These are phyloP conservation scores for Cardiospermum halicacabum DNA, from an alignment of 345 rosid species.

Conservation along the genomic window DNA sequence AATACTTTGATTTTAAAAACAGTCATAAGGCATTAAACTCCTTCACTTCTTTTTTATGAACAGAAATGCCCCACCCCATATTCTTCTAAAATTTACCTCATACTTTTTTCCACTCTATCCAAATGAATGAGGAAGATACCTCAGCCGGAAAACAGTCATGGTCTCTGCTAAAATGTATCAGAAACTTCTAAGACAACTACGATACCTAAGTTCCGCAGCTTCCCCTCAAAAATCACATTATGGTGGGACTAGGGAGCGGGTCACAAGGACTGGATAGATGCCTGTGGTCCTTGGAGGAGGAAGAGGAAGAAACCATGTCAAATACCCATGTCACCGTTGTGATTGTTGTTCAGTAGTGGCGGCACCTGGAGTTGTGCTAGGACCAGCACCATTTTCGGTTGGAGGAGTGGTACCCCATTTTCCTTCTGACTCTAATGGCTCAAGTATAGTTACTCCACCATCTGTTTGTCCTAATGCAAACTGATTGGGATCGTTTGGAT, in stretches of 20 bases:
- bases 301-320: too few relatives aligned
- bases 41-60: background rate
- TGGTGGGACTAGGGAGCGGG: constrained; percentile 23
- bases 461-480: constrained; percentile 75
- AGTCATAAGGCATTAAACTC: background rate
- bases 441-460: constrained; percentile 61
- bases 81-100: constrained; percentile 16
- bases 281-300: constrained; percentile 10
- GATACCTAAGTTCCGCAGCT: constrained; percentile 25
- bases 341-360: constrained; percentile 45
- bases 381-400: constrained; percentile 63
- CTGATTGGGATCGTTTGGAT: constrained; percentile 68
- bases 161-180: constrained; percentile 7
- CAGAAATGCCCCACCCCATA: background rate
- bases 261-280: constrained; percentile 15
- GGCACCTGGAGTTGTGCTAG: constrained; percentile 42
- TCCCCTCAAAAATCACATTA: constrained; percentile 30
- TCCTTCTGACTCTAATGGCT: constrained; percentile 70
- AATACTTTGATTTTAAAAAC: constrained; percentile 4
- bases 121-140: background rate
- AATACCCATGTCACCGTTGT: constrained; percentile 43
- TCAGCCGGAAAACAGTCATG: background rate
- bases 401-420: constrained; percentile 88
- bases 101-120: constrained; percentile 7
- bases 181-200: constrained; percentile 17